A percentile compares a stretch with the other conserved stretches of the same genome.
These are phyloP conservation scores for Saturnispora gosingensis DNA, from an alignment of 805 yeast genomes.

Conservation along the genomic window DNA sequence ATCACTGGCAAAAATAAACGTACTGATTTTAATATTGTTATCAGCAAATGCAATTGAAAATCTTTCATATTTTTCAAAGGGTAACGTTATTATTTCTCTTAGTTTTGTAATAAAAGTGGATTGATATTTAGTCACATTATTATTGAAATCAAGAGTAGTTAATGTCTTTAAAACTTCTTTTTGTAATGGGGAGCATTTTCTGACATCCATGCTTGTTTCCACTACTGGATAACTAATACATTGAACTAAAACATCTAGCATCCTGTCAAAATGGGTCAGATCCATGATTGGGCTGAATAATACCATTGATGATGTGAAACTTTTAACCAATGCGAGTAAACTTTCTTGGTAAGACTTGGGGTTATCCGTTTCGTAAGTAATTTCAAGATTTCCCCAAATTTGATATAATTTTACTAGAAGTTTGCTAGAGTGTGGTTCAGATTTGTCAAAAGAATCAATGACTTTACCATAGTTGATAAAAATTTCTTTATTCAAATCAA, in stretches of 20 bases:
- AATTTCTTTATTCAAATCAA: slow-evolving; percentile 46
- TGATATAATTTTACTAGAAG: slow-evolving; percentile 34
- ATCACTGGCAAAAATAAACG: slow-evolving; percentile 53
- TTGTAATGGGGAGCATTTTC: slow-evolving; percentile 58
- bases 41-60: slow-evolving; percentile 44
- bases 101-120: slow-evolving; percentile 45
- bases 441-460: slow-evolving; percentile 20
- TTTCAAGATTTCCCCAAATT: slow-evolving; percentile 41
- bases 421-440: slow-evolving; percentile 21
- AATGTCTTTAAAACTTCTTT: slow-evolving; percentile 44
- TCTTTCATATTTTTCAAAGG: slow-evolving; percentile 50
- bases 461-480: slow-evolving; percentile 46
- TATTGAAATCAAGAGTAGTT: slow-evolving; percentile 17
- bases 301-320: slow-evolving; percentile 41
- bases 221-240: slow-evolving; percentile 68
- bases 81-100: slow-evolving; percentile 43
- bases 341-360: slow-evolving; percentile 47
- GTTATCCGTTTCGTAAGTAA: slow-evolving; percentile 35
- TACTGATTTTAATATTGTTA: slow-evolving; percentile 40
- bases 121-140: slow-evolving; percentile 28
- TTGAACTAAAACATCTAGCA: slow-evolving; percentile 52
- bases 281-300: slow-evolving; percentile 28
- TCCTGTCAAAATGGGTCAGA: slow-evolving; percentile 33
- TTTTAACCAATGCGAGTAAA: slow-evolving; percentile 42
- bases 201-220: slow-evolving; percentile 42